phyloP scores from a whole-genome alignment of 31 red algal genomes.

The Asparagopsis taxiformis region DNA sequence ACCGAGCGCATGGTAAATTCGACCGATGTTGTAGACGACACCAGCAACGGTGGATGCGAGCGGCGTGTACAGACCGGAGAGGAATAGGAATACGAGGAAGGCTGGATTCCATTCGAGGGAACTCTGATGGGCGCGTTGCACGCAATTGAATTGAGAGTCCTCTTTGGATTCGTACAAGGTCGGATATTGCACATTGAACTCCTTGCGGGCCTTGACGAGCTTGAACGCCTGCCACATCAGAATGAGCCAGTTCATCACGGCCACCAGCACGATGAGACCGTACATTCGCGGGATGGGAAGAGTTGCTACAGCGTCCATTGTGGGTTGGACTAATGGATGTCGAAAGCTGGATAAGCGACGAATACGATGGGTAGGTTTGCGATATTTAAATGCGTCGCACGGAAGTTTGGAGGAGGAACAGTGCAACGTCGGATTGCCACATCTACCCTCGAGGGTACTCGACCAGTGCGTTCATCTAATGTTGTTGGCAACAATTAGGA shows the following conservation, averaged over 20 bases:
- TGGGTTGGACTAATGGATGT: not conserved
- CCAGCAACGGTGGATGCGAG: slow-evolving; percentile 62
- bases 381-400: too few species aligned
- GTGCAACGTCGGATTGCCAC: too few species aligned
- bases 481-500: too few species aligned
- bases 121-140: slow-evolving; percentile 83
- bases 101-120: slow-evolving; percentile 76
- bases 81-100: slow-evolving; percentile 70
- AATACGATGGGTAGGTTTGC: not conserved
- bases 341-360: not conserved
- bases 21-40: slow-evolving; percentile 74
- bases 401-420: too few species aligned
- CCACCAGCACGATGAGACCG: slow-evolving; percentile 46
- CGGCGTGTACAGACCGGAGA: slow-evolving; percentile 65
- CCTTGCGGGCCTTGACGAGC: slow-evolving; percentile 67
- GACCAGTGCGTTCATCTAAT: too few species aligned
- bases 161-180: slow-evolving; percentile 81
- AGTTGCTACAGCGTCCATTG: not conserved
- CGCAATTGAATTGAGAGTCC: slow-evolving; percentile 57
- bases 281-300: slow-evolving; percentile 22
- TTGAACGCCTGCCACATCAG: slow-evolving; percentile 79
- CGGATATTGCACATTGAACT: slow-evolving; percentile 70
- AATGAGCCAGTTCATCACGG: slow-evolving; percentile 66
- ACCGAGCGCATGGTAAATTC: slow-evolving; percentile 67
- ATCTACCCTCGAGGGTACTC: too few species aligned